These are phyloP conservation scores for Plectosphaerella plurivora DNA, from an alignment of 2,329 filamentous ascomycete genomes.

Conservation along the genomic window DNA sequence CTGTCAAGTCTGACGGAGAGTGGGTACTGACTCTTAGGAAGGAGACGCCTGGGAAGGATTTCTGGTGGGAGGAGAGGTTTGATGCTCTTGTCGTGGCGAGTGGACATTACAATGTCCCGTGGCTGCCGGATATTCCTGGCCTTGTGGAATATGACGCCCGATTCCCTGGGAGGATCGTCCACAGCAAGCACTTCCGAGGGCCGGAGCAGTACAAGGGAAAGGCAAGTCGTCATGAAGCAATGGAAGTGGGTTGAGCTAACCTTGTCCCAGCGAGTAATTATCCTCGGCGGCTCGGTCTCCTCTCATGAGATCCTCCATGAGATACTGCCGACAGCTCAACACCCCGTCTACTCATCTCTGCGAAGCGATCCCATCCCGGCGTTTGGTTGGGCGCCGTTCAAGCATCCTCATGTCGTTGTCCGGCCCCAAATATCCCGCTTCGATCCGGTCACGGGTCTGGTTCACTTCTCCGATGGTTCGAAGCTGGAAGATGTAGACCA, in stretches of 20 bases:
- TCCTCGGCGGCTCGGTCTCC: conserved; percentile 55
- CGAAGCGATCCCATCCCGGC: conserved; percentile 41
- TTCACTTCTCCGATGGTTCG: conserved; percentile 49
- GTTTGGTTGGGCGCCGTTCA: conserved; percentile 53
- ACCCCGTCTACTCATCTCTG: conserved; percentile 44
- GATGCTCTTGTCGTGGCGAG: conserved; percentile 35
- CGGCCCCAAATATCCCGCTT: conserved; percentile 40
- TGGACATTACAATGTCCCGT: conserved; percentile 35
- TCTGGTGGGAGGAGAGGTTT: conserved; percentile 33
- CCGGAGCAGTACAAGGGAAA: conserved; percentile 18
- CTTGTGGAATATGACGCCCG: conserved; percentile 29
- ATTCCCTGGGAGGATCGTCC: conserved; percentile 31
- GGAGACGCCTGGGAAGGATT: conserved; percentile 27
- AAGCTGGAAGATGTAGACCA: conserved; percentile 44
- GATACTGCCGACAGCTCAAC: conserved; percentile 37
- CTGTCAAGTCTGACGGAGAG: conserved; percentile 37
- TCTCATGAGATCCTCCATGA: conserved; percentile 53
- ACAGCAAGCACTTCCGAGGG: conserved; percentile 33
- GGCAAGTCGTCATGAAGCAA: conserved; percentile 2
- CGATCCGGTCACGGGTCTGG: conserved; percentile 25
- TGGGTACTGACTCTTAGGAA: conserved; percentile 47
- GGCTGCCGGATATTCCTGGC: conserved; percentile 33
- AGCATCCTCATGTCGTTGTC: conserved; percentile 42
- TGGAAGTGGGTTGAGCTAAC: background rate
- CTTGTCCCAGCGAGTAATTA: conserved; percentile 39